Evolutionary conservation across 306 rosid genomes (phyloP).

Genomic region (Ziziphus jujuba): DNA sequence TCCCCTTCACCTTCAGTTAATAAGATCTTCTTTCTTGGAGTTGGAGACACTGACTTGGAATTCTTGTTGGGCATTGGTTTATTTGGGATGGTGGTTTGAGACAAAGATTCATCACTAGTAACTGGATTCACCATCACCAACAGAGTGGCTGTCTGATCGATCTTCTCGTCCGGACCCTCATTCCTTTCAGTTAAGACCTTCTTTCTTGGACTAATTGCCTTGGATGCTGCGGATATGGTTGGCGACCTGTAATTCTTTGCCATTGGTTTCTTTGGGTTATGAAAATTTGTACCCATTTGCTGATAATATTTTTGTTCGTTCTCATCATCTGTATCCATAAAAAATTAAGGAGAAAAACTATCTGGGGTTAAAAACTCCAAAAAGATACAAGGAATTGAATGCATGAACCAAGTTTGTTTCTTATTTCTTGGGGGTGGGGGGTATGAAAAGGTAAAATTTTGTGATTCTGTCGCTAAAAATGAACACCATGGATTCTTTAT

Average conservation of each 20-base stretch:
- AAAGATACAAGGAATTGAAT: not conserved
- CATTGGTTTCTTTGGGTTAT: conserved; percentile 19
- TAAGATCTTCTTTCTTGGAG: conserved; percentile 29
- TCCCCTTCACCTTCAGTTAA: conserved; percentile 32
- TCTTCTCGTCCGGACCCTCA: too few relatives aligned
- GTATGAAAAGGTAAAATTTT: too few relatives aligned
- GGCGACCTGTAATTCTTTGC: conserved; percentile 35
- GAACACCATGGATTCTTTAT: too few relatives aligned
- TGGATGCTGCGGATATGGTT: conserved; percentile 38
- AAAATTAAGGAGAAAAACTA: not conserved
- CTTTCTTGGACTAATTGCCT: conserved; percentile 21
- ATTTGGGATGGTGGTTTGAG: conserved; percentile 14
- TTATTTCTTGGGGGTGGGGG: too few relatives aligned
- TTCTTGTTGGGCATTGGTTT: conserved; percentile 28
- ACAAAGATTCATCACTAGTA: too few relatives aligned
- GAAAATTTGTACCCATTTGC: conserved; percentile 15
- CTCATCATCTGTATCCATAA: conserved; percentile 29
- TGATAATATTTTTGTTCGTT: conserved; percentile 29
- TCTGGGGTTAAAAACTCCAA: not conserved
- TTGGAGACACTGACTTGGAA: conserved; percentile 30
- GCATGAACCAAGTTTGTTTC: too few relatives aligned
- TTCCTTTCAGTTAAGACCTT: not conserved
- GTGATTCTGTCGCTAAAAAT: not conserved
- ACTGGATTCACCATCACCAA: too few relatives aligned
- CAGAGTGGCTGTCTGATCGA: too few relatives aligned